Evolutionary conservation across 2,329 filamentous ascomycete genomes (phyloP).

Genomic region (Sclerotinia glacialis): DNA sequence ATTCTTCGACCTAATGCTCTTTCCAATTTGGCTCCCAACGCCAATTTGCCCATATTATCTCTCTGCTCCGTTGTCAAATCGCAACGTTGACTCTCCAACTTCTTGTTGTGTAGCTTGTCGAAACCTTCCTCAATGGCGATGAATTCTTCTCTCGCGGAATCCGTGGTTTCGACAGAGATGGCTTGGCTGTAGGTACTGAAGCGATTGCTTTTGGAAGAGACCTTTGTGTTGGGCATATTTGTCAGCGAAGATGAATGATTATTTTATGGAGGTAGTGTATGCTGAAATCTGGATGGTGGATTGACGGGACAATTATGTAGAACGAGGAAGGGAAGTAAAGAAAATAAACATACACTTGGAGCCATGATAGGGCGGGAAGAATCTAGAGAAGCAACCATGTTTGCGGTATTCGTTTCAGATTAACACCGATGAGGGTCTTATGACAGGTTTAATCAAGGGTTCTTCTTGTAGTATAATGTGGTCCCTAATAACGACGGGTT

Average conservation of each 20-base stretch:
- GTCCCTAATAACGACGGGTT: constrained; percentile 13
- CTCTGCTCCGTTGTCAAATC: constrained; percentile 62
- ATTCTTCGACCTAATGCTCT: constrained; percentile 66
- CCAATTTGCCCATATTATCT: constrained; percentile 67
- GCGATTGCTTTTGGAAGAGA: constrained; percentile 47
- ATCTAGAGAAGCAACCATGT: constrained; percentile 47
- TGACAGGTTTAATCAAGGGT: constrained; percentile 5
- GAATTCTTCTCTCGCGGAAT: constrained; percentile 46
- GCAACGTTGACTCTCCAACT: constrained; percentile 65
- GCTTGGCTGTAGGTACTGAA: constrained; percentile 52
- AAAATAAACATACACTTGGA: constrained; percentile 46
- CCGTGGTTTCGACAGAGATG: constrained; percentile 41
- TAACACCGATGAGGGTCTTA: constrained; percentile 1
- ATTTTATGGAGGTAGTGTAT: constrained; percentile 3
- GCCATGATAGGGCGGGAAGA: constrained; percentile 56
- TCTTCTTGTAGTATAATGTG: constrained; percentile 5
- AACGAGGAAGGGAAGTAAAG: constrained; percentile 20
- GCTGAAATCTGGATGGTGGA: constrained; percentile 1
- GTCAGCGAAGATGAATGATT: constrained; percentile 22
- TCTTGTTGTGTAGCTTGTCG: constrained; percentile 67
- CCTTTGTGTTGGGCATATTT: constrained; percentile 45
- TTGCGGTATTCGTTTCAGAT: constrained; percentile 26
- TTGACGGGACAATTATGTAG: constrained; percentile 15
- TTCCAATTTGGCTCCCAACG: constrained; percentile 71
- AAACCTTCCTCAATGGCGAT: constrained; percentile 62